Evolutionary conservation across 495 filamentous ascomycete genomes (phyloP), one percentile per base, ranked within the genome.

Genomic region (Aspergillus bertholletiae): DNA sequence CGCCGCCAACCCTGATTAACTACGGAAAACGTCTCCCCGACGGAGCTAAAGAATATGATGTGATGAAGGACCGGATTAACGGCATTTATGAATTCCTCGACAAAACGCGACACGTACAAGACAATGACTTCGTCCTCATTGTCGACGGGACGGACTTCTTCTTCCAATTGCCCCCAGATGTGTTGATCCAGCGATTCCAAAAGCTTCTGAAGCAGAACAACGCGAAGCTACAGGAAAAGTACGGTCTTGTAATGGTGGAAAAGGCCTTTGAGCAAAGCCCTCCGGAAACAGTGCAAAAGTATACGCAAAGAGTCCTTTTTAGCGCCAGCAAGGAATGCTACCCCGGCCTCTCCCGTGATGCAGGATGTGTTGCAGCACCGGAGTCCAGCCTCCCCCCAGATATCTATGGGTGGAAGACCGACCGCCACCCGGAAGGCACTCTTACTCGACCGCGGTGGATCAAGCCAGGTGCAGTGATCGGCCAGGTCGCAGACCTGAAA

Each of bases 91-190:
- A 80, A 15, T 87, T 80, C 58, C 66, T 88, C 24, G 72, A 67
- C 18, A 70, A 77, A 28, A 71, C 66, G 23, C 69, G 74, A 40
- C 64, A 75, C 39, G 68, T 81, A 22, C 69, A 73, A 27, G 79
- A 83, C 45, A 67, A 79, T n/a, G 85, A 88, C 65, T 58, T 88
- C 43, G 78, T 86, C 0, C 60, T 88, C 52, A 64, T 87, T 35
- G 72, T 83, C 0, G 83, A 86, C 62, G 78, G 78, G 13, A 62
- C 72, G 35, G 81, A 87, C 54, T 69, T 75, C 0, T 82, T 80
- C 71, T 85, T 88, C 61, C 84, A 88, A 62, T 65, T 87, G 24
- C 82, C 81, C 1, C 74, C 81, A 2, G 77, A 84, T 39, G 68
- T 87, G 8, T 59, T 84, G 53, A 76, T 88, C 3, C 62, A 75